Conservation (phyloP, 2,329 filamentous ascomycete species). For the Sarocladium kiliense region DNA sequence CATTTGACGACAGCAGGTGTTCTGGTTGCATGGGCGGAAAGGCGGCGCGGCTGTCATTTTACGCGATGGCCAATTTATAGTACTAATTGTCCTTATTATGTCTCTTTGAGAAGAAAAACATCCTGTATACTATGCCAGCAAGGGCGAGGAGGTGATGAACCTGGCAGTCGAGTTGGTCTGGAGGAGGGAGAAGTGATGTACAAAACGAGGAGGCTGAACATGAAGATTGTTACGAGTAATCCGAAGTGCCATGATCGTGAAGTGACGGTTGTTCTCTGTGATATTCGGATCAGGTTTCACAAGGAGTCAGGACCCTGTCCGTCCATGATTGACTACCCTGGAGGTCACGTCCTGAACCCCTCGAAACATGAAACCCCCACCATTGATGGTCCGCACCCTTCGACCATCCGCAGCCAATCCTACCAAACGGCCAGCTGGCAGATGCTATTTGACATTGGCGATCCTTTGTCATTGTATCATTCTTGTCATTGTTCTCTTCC, state of each 20-base stretch:
- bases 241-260: no score
- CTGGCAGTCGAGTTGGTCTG: not conserved
- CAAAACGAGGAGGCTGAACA: not conserved
- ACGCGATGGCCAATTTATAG: not conserved
- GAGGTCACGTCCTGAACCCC: no score
- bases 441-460: no score
- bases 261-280: no score
- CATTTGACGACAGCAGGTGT: slow-evolving; percentile 6
- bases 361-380: slow-evolving; percentile 6
- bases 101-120: not conserved
- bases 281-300: no score
- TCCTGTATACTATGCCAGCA: slow-evolving; percentile 3
- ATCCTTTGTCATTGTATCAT: no score
- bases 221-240: not conserved
- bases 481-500: no score
- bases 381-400: not conserved
- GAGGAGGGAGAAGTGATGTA: not conserved
- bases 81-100: not conserved
- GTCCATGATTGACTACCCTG: no score
- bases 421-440: not conserved
- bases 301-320: no score
- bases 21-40: slow-evolving; percentile 9
- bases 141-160: not conserved
- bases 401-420: not conserved
- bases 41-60: not conserved